A percentile compares a stretch with the other conserved stretches of the same genome.
Evolutionary conservation across 495 filamentous ascomycete genomes (phyloP).

Genomic region (Talaromyces thailandensis): DNA sequence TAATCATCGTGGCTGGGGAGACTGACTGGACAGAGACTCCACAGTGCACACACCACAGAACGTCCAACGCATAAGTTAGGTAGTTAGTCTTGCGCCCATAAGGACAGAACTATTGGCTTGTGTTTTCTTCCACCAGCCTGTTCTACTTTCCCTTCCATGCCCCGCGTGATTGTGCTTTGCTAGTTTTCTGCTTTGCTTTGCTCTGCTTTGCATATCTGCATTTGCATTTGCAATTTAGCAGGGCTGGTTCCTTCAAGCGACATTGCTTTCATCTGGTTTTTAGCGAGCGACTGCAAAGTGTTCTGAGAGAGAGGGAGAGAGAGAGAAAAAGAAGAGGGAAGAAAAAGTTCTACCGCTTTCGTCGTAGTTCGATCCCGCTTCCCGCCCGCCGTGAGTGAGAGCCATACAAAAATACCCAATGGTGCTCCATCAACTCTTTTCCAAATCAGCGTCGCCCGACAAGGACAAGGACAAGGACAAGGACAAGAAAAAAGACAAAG

Average conservation of each 20-base stretch:
- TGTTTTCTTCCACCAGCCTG: background rate
- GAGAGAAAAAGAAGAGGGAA: background rate
- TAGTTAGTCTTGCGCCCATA: background rate
- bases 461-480: conserved; percentile 23
- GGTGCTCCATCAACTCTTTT: conserved; percentile 28
- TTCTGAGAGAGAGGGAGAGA: background rate
- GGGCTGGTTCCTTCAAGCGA: background rate
- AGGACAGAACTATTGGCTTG: background rate
- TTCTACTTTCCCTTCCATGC: background rate
- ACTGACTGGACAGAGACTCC: background rate
- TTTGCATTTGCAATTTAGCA: background rate
- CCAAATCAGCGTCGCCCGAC: conserved; percentile 24
- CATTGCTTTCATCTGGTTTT: background rate
- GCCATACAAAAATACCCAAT: conserved; percentile 13
- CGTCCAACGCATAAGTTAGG: conserved; percentile 10
- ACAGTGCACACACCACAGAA: background rate
- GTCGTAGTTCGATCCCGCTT: conserved; percentile 31
- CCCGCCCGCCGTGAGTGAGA: conserved; percentile 6
- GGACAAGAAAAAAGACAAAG: conserved; percentile 20
- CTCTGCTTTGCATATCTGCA: no score
- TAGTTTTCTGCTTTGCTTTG: background rate
- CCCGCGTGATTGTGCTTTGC: conserved; percentile 4
- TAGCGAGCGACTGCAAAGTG: no score
- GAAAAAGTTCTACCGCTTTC: conserved; percentile 36
- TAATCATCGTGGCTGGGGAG: conserved; percentile 1